phyloP scores from a whole-genome alignment of 2,329 filamentous ascomycete species.

The Davidsoniella neocaledoniae region DNA sequence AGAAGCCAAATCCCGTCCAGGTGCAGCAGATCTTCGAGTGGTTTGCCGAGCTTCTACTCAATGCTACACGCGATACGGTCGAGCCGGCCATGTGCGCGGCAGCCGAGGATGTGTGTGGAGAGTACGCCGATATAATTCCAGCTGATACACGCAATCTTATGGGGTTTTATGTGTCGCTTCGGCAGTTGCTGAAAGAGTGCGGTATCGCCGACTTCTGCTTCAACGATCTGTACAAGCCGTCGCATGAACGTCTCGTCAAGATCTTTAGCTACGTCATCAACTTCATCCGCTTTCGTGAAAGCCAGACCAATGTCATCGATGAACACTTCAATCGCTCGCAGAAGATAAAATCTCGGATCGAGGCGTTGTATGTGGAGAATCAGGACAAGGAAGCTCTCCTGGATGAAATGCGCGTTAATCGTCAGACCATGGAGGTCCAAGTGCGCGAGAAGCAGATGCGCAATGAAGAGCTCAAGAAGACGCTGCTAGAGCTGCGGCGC shows the following conservation, averaged over 20 bases:
- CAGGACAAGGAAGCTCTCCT: conserved; percentile 69
- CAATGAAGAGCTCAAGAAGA: conserved; percentile 74
- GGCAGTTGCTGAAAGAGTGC: conserved; percentile 67
- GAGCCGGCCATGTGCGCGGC: conserved; percentile 91
- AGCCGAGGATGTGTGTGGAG: conserved; percentile 70
- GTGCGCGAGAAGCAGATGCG: conserved; percentile 71
- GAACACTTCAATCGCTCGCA: conserved; percentile 87
- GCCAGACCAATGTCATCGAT: conserved; percentile 76
- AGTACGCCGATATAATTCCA: conserved; percentile 70
- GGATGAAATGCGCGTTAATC: conserved; percentile 63
- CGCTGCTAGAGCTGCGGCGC: conserved; percentile 61
- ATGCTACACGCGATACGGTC: conserved; percentile 80
- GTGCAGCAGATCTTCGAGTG: conserved; percentile 97
- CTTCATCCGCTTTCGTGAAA: conserved; percentile 92
- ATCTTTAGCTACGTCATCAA: conserved; percentile 98
- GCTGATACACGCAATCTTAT: conserved; percentile 83
- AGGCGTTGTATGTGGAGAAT: conserved; percentile 70
- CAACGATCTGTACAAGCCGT: conserved; percentile 78
- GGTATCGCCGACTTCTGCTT: conserved; percentile 90
- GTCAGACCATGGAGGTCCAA: conserved; percentile 63
- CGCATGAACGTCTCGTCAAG: conserved; percentile 75
- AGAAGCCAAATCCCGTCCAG: conserved; percentile 85
- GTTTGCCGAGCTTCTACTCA: conserved; percentile 88
- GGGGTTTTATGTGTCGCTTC: conserved; percentile 81
- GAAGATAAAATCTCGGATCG: conserved; percentile 71